phyloP scores from a whole-genome alignment of 73 alveolate species.

The Tetrahymena malaccensis region DNA sequence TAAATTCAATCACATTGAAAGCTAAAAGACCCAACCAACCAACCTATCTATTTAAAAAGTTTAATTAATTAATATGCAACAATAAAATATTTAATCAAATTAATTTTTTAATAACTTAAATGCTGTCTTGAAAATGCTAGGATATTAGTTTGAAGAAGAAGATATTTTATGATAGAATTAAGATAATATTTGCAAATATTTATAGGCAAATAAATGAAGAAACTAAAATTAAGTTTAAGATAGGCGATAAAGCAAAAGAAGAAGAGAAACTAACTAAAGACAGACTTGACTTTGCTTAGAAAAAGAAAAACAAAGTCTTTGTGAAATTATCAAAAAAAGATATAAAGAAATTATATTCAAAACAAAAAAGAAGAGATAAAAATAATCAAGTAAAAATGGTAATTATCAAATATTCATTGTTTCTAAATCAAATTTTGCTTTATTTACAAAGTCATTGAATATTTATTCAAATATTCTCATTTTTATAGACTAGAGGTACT shows the following conservation, averaged over 20 bases:
- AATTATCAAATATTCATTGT: not conserved
- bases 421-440: not conserved
- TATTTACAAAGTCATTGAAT: not conserved
- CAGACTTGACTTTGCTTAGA: not conserved
- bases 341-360: not conserved
- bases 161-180: not conserved
- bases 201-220: not conserved
- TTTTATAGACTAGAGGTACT: constrained; percentile 71
- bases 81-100: not conserved
- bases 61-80: not conserved
- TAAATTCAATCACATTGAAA: not conserved
- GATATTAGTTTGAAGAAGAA: not conserved
- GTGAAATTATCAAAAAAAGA: not conserved
- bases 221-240: not conserved
- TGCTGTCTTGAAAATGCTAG: not conserved
- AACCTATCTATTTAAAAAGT: no score
- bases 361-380: not conserved
- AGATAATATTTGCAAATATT: not conserved
- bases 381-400: not conserved
- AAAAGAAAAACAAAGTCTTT: not conserved
- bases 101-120: no score
- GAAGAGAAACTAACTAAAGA: not conserved
- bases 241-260: not conserved
- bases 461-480: constrained; percentile 5
- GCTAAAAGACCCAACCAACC: not conserved